Evolutionary conservation across 108 stramenopile genomes (phyloP).

Genomic region (Asterionellopsis glacialis): DNA sequence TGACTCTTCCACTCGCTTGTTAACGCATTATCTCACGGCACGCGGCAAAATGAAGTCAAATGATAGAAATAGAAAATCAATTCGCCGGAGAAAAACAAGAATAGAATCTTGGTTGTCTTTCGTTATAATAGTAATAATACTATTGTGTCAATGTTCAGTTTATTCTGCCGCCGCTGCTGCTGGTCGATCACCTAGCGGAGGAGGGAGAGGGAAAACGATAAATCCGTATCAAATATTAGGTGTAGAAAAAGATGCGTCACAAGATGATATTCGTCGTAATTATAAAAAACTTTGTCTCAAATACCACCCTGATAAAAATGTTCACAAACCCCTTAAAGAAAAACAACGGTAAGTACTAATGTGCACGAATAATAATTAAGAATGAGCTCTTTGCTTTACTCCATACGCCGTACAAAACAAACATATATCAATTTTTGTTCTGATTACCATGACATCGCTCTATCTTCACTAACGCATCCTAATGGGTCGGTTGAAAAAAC

Average conservation of each 20-base stretch:
- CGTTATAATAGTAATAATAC: background rate
- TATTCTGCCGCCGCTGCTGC: background rate
- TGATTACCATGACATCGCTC: too few species aligned
- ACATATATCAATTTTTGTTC: too few species aligned
- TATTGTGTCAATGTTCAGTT: background rate
- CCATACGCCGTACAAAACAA: too few species aligned
- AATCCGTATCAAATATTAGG: constrained; percentile 62
- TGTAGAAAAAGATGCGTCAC: constrained; percentile 28
- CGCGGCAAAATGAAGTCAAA: too few species aligned
- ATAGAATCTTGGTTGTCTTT: background rate
- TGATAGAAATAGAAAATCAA: too few species aligned
- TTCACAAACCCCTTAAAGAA: constrained; percentile 19
- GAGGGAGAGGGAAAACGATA: background rate
- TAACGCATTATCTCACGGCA: too few species aligned
- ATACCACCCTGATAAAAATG: constrained; percentile 78
- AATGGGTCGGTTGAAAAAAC: constrained; percentile 4
- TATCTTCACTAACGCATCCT: too few species aligned
- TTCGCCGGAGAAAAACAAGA: too few species aligned
- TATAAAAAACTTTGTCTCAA: constrained; percentile 62
- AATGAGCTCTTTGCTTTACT: too few species aligned
- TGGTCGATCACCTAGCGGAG: background rate
- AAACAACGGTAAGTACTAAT: constrained; percentile 11
- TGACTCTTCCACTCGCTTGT: too few species aligned
- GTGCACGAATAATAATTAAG: too few species aligned
- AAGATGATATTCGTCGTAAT: constrained; percentile 50